Evolutionary conservation across 129 eudicot genomes (phyloP), one percentile per base, ranked within the genome.

Genomic region (Silybum marianum): DNA sequence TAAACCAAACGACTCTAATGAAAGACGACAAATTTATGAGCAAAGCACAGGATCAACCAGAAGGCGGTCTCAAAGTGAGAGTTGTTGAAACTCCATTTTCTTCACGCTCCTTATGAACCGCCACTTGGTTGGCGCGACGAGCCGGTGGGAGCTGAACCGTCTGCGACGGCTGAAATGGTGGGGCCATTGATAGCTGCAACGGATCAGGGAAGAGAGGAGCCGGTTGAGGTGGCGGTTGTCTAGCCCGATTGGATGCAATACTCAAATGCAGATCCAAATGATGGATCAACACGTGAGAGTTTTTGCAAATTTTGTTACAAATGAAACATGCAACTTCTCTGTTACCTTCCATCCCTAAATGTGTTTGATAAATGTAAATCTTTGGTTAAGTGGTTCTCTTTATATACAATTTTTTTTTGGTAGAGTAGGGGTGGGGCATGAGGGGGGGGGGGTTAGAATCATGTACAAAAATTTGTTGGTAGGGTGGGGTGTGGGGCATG

Each of bases 301-400:
- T 58, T 58, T 58, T 58, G 66, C 66, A 18, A 58, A 58, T 5
- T n/a, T n/a, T 58, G 66, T 58, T n/a, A 24, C 66, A 58, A 18
- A 58, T n/a, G 66, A 18, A 58, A 58, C 66, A 58, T n/a, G 2
- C 9, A 58, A 58, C 2, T 18, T 58, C 23, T 58, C 6, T 22
- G 66, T 58, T 58, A 58, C 2, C 22, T 18, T 58, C 66, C 66
- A 58, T 58, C 66, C 23, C 66, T 8, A 16, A 18, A 36, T 18
- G 40, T 66, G 39, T 62, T 63, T 21, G 73, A 65, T 39, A 18
- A 18, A 22, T 77, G 81, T 77, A 73, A 65, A 65, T 36, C 73
- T 16, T 65, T 77, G 68, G 81, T 76, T 65, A 7, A 32, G 42
- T 16, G 62, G 11, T 38, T 65, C 9, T 67, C 10, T 68, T 21